Percentiles rank a stretch among this genome's conserved stretches.
Conservation (phyloP, 2,329 filamentous ascomycete species). For the Sordariomycetes sp. region DNA sequence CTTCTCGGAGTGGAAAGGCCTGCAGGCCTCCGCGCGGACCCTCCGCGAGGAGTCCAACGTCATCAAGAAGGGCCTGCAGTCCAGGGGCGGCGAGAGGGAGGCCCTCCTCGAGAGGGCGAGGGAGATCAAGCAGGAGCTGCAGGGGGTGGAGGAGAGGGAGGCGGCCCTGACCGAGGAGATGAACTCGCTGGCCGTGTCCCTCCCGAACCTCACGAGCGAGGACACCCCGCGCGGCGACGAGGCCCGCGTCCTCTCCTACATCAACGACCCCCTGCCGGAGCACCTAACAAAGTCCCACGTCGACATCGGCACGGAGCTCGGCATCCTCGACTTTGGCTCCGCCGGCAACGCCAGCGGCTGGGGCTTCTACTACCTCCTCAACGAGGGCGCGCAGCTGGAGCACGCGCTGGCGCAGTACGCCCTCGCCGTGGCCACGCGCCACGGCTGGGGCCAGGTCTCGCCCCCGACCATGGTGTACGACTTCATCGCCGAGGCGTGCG, state of each 20-base stretch:
- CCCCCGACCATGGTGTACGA: constrained; percentile 88
- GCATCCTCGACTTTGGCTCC: constrained; percentile 78
- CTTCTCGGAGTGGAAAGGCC: constrained; percentile 45
- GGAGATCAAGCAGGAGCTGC: constrained; percentile 51
- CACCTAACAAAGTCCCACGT: constrained; percentile 56
- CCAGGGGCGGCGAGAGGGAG: constrained; percentile 27
- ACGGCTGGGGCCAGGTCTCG: constrained; percentile 70
- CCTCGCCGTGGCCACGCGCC: constrained; percentile 57
- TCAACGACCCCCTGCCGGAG: constrained; percentile 56
- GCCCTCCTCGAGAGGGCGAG: constrained; percentile 54
- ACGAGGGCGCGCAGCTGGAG: constrained; percentile 86
- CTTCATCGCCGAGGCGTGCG: constrained; percentile 82
- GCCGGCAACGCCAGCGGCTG: constrained; percentile 79
- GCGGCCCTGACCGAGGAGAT: constrained; percentile 53
- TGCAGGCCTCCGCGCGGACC: constrained; percentile 48
- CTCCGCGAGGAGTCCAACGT: constrained; percentile 58
- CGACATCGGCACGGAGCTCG: constrained; percentile 75
- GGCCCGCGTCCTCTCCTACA: constrained; percentile 59
- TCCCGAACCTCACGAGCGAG: constrained; percentile 78
- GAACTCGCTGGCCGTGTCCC: constrained; percentile 59
- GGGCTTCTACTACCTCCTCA: constrained; percentile 97
- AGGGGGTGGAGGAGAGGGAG: constrained; percentile 50
- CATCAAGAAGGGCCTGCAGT: constrained; percentile 43
- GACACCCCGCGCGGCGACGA: constrained; percentile 63
- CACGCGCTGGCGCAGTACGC: constrained; percentile 87